Evolutionary conservation across 345 rosid species (phyloP), one percentile per base, ranked within the genome.

Genomic region (Melaleuca quinquenervia): DNA sequence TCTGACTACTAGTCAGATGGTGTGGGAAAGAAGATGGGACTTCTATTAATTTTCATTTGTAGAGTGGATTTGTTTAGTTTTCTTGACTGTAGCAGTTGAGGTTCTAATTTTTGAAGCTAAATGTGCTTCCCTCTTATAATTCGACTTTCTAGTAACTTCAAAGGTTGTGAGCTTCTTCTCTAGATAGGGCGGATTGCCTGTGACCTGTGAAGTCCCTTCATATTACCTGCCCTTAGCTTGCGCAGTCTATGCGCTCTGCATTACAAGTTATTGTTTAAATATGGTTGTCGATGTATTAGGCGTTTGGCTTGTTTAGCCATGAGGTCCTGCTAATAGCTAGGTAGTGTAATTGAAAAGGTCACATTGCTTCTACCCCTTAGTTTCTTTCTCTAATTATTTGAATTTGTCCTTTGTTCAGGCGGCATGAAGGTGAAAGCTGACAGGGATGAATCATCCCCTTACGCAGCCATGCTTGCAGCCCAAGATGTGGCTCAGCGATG

Each of bases 361-460:
- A 9, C n/a, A 53, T 84, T 62, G 29, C 6, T 86, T 52, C 50
- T 16, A 49, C 24, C 6, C 26, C 44, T 29, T 86, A 26, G 13
- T 84, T 41, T 50, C 8, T 16, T 60, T 75, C 55, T 60, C 32
- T 60, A 5, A n/a, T 52, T 14, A 50, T n/a, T 51, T 84, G 74
- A 53, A 21, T 60, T 14, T 16, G 45, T 36, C 48, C 20, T 55
- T 22, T 29, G 2, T 52, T 10, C 88, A 96, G 98, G 99, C 82
- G 98, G 99, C 27, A 95, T 96, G 98, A 96, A 96, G 92, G 98
- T 96, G 87, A 96, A 96, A 89, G 98, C 98, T 49, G 98, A 95
- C 80, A 92, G 98, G 90, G 98, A 95, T 87, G 98, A 95, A 87
- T 95, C 98, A 41, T 95, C 98, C n/a, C 98, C 98, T 9, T 95